A percentile compares a stretch with the other conserved stretches of the same genome.
These are phyloP conservation scores for Fomitopsis schrenkii DNA, from an alignment of 1,284 basidiomycete genomes.

Conservation along the genomic window DNA sequence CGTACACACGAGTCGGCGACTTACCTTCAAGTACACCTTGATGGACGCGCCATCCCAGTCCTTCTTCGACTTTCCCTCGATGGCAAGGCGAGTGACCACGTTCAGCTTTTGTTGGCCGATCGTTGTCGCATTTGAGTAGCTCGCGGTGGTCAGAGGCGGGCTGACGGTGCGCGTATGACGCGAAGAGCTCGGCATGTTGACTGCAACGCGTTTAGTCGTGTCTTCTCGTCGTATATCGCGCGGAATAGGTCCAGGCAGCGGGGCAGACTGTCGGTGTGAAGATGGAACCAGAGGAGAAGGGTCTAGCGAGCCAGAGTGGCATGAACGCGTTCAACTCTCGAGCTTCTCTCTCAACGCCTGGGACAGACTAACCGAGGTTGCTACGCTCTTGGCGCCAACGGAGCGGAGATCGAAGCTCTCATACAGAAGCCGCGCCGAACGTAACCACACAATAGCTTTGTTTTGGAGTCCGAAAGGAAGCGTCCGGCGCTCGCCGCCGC, in stretches of 20 bases:
- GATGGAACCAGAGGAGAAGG: not conserved
- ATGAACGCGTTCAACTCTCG: not conserved
- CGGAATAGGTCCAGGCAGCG: not conserved
- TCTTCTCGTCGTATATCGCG: conserved; percentile 3
- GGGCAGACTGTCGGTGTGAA: not conserved
- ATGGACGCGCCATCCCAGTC: conserved; percentile 60
- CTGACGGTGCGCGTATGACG: conserved; percentile 34
- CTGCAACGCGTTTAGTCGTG: not conserved
- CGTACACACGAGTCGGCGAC: conserved; percentile 11
- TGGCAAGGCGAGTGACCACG: conserved; percentile 66
- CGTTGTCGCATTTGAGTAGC: conserved; percentile 27
- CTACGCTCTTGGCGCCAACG: not conserved
- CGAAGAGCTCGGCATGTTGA: conserved; percentile 24
- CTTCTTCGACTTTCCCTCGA: conserved; percentile 68
- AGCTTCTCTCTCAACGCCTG: not conserved
- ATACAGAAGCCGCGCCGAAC: not conserved
- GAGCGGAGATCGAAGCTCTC: not conserved
- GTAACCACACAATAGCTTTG: not conserved
- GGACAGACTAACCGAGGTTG: not conserved
- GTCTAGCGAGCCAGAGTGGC: not conserved
- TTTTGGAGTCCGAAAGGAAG: not conserved
- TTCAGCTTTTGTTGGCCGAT: conserved; percentile 48
- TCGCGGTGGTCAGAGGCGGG: conserved; percentile 36
- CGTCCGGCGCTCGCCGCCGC: too few species aligned
- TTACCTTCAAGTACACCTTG: conserved; percentile 73